These are phyloP conservation scores for Punica granatum DNA, from an alignment of 345 rosid species.

Conservation along the genomic window DNA sequence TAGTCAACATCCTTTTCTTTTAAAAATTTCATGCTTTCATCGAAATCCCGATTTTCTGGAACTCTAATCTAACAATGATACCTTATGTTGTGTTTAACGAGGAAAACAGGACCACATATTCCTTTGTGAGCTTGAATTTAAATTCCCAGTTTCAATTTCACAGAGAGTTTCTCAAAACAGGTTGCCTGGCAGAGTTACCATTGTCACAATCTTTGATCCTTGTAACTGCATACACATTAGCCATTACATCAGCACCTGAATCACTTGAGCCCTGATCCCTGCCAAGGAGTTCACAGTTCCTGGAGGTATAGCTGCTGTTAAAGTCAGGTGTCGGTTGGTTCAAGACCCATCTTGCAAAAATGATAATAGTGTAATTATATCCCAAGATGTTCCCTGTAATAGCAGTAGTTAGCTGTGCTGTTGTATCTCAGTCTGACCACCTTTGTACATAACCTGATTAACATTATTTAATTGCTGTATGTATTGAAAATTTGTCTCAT, in stretches of 20 bases:
- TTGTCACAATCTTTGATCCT: slow-evolving; percentile 96
- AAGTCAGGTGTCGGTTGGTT: slow-evolving; percentile 84
- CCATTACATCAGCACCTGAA: slow-evolving; percentile 97
- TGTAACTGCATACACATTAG: slow-evolving; percentile 89
- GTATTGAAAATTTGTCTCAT: not conserved
- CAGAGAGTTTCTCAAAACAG: slow-evolving; percentile 32
- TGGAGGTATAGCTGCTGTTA: slow-evolving; percentile 84
- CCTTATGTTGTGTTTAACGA: too few relatives aligned
- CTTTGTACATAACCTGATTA: too few relatives aligned
- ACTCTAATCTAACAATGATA: too few relatives aligned
- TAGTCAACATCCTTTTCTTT: too few relatives aligned
- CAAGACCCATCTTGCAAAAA: slow-evolving; percentile 89
- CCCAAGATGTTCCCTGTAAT: too few relatives aligned
- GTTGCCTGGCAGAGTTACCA: slow-evolving; percentile 95
- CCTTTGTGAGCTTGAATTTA: too few relatives aligned
- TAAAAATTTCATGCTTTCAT: too few relatives aligned
- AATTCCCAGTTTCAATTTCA: slow-evolving; percentile 6
- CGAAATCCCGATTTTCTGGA: too few relatives aligned
- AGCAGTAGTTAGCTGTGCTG: too few relatives aligned
- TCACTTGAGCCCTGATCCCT: slow-evolving; percentile 89
- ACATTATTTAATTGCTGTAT: not conserved
- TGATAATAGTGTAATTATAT: too few relatives aligned
- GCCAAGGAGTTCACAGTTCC: slow-evolving; percentile 92
- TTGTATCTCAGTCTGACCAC: too few relatives aligned
- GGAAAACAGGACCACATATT: slow-evolving; percentile 10